Evolutionary conservation across 305 asterid species (phyloP), one percentile per base, ranked within the genome.

Genomic region (Fraxinus albicans): DNA sequence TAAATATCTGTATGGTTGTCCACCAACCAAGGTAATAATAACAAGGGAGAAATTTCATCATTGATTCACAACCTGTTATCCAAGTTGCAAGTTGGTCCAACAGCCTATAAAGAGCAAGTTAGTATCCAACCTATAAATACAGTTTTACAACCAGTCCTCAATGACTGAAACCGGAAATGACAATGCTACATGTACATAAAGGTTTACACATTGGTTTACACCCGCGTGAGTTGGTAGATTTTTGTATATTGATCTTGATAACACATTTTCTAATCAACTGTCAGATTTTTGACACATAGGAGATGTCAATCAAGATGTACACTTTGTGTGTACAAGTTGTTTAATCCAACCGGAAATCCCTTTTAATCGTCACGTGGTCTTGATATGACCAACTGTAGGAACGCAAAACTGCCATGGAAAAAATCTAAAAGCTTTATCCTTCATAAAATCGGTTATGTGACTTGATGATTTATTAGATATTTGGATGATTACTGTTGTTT

Each of bases 1-100:
- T 94, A 75, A 96, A 94, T 77, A 93, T 96, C 80, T 94, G 97
- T 90, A 92, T 91, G 97, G 99, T 96, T 86, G 98, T 96, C 84
- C 99, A 96, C 86, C 99, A 96, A 87, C 99, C 99, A 77, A 96
- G 99, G 99, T 96, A 90, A 81, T 47, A 8, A 21, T 35, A 65
- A 29, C 13, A 1, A 29, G 21, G 75, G 38, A 29, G 17, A 69
- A 69, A 47, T 10, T 29, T 33, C 75, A 69, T 29, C 38, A 27
- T 69, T 69, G 9, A 36, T 69, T 19, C 76, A 36, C 23, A 31
- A 72, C 76, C 25, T 33, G 36, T 27, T 8, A 13, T 25, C 74
- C 42, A 4, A 72, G 76, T 31, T 29, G 40, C 25, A 72, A 72
- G 76, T 31, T 72, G 40, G 40, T 72, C 44, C 36, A 63, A 8